phyloP scores from a whole-genome alignment of 352 stramenopile species.

The Phytophthora niederhauseri region DNA sequence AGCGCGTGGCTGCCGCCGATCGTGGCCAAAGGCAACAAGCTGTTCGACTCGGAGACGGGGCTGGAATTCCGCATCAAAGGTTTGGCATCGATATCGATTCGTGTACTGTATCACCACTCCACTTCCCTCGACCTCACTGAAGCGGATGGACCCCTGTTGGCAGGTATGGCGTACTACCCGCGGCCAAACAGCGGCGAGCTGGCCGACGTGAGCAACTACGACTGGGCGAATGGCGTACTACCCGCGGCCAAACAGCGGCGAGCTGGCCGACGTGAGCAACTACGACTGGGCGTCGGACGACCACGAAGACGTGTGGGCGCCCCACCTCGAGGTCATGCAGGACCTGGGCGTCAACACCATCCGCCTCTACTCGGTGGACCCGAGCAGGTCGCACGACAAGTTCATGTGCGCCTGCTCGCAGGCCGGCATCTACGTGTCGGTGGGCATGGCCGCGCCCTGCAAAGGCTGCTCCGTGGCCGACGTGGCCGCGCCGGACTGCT shows the following conservation, averaged over 20 bases:
- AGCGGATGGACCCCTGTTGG: too few species aligned
- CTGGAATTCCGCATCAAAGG: conserved; percentile 69
- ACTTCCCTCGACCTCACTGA: too few species aligned
- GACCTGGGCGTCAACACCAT: conserved; percentile 70
- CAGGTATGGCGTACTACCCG: conserved; percentile 72
- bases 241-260: conserved; percentile 63
- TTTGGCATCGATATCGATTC: too few species aligned
- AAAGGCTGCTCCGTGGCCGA: conserved; percentile 50
- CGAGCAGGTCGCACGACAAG: conserved; percentile 66
- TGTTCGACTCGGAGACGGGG: conserved; percentile 76
- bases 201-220: conserved; percentile 56
- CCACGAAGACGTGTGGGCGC: conserved; percentile 56
- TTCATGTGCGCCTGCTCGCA: conserved; percentile 79
- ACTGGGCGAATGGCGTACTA: conserved; percentile 75
- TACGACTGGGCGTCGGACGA: conserved; percentile 75
- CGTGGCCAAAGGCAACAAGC: conserved; percentile 78
- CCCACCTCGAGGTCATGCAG: conserved; percentile 57
- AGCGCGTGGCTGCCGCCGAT: conserved; percentile 55
- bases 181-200: conserved; percentile 66
- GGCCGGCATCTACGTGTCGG: conserved; percentile 75
- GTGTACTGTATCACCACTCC: too few species aligned
- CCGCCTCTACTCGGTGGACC: conserved; percentile 70
- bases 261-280: conserved; percentile 54
- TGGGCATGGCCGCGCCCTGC: conserved; percentile 67
- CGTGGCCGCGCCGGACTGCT: conserved; percentile 48